Evolutionary conservation across 2,329 filamentous ascomycete genomes (phyloP).

Genomic region (Podosphaera fusca): DNA sequence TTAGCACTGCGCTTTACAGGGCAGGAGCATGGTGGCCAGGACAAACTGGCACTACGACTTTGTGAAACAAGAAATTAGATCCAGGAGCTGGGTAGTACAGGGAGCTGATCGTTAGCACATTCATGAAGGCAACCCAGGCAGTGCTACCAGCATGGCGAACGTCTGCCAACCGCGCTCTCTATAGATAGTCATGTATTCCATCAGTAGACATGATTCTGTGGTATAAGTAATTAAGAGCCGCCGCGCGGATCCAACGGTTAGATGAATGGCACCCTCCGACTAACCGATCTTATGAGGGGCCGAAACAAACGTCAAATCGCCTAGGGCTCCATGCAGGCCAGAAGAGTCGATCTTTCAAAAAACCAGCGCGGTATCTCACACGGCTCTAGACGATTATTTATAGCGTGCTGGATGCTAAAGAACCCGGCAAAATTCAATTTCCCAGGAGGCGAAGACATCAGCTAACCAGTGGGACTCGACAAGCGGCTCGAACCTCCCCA

Average conservation of each 20-base stretch:
- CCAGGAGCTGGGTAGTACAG: neutral
- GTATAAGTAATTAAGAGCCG: neutral
- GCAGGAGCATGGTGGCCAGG: neutral
- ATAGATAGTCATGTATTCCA: neutral
- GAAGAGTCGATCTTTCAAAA: neutral
- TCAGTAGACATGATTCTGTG: neutral
- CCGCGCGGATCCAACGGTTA: neutral
- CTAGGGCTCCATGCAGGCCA: neutral
- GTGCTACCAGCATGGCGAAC: neutral
- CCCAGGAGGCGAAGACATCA: neutral
- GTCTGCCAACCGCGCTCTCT: neutral
- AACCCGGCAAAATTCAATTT: neutral
- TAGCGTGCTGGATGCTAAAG: neutral
- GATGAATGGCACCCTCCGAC: neutral
- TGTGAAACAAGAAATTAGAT: neutral
- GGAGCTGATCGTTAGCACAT: neutral
- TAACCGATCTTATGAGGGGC: neutral
- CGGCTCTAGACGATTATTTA: neutral
- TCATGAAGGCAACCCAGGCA: neutral
- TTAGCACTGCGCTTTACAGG: neutral
- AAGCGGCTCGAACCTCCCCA: neutral
- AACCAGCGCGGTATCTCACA: neutral
- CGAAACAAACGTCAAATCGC: neutral
- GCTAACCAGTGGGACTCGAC: neutral
- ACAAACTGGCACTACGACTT: neutral